Conservation (phyloP, 1,284 basidiomycete species). For the Calocybe gambosa region DNA sequence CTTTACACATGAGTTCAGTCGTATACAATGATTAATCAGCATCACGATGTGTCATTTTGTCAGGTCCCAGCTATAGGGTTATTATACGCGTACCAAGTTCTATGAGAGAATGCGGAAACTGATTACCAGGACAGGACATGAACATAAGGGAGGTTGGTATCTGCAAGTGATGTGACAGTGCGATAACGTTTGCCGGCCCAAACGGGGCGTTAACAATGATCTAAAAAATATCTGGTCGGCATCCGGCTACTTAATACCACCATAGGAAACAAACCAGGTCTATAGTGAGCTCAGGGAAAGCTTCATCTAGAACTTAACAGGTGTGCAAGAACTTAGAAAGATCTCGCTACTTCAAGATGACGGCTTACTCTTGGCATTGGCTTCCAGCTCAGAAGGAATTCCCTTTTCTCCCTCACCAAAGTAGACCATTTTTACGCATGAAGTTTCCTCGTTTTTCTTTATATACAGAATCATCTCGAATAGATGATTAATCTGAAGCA, state of each 20-base stretch:
- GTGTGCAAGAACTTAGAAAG: neutral
- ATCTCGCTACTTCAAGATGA: neutral
- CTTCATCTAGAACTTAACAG: conserved; percentile 48
- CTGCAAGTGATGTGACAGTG: conserved; percentile 37
- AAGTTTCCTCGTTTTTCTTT: conserved; percentile 58
- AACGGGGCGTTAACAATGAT: conserved; percentile 44
- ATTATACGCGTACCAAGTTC: conserved; percentile 48
- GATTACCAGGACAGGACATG: conserved; percentile 42
- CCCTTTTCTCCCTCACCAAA: conserved; percentile 47
- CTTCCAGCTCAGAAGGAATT: conserved; percentile 54
- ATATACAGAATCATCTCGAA: conserved; percentile 64
- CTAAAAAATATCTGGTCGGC: conserved; percentile 22
- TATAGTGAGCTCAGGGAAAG: conserved; percentile 55
- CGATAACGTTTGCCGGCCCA: conserved; percentile 36
- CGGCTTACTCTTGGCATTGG: conserved; percentile 51
- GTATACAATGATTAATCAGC: too few relatives aligned
- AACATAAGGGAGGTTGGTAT: conserved; percentile 48
- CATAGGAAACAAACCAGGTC: conserved; percentile 37
- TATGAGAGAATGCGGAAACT: conserved; percentile 34
- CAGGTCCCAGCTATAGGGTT: conserved; percentile 33
- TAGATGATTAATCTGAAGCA: conserved; percentile 50
- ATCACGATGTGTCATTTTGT: too few relatives aligned
- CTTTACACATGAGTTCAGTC: too few relatives aligned
- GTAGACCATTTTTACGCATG: conserved; percentile 60
- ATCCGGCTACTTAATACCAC: neutral